These are phyloP conservation scores for Erigeron philadelphicus DNA, from an alignment of 140 eudicot genomes.

Conservation along the genomic window DNA sequence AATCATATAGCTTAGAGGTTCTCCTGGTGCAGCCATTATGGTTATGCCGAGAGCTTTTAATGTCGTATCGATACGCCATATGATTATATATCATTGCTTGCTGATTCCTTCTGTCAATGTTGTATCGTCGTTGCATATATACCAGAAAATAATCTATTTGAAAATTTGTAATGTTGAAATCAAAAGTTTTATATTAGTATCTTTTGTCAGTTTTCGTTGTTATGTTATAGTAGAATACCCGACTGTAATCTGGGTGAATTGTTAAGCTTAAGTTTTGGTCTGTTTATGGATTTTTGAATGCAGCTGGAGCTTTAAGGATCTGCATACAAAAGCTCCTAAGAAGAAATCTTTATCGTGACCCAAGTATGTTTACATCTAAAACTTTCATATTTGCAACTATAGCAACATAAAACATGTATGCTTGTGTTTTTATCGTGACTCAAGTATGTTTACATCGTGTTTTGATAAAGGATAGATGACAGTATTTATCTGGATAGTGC, in stretches of 20 bases:
- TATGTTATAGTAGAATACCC: too few species aligned
- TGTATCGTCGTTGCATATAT: too few species aligned
- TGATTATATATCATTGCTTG: conserved; percentile 26
- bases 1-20: conserved; percentile 1
- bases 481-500: too few species aligned
- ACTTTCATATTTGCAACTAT: not conserved
- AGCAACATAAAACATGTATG: not conserved
- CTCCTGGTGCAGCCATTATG: conserved; percentile 35
- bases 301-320: not conserved
- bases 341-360: not conserved
- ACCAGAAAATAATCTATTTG: too few species aligned
- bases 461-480: too few species aligned
- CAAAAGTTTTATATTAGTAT: too few species aligned
- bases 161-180: too few species aligned
- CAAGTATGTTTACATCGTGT: too few species aligned
- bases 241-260: not conserved
- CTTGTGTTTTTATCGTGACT: too few species aligned
- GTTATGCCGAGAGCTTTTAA: conserved; percentile 30
- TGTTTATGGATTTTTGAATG: not conserved
- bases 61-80: conserved; percentile 8
- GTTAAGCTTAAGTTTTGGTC: not conserved
- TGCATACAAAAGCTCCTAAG: not conserved
- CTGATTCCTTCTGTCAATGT: conserved; percentile 32
- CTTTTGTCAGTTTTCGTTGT: too few species aligned
- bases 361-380: not conserved